Evolutionary conservation across 352 stramenopile species (phyloP), one percentile per base, ranked within the genome.

Genomic region (Aphanomyces stellatus): DNA sequence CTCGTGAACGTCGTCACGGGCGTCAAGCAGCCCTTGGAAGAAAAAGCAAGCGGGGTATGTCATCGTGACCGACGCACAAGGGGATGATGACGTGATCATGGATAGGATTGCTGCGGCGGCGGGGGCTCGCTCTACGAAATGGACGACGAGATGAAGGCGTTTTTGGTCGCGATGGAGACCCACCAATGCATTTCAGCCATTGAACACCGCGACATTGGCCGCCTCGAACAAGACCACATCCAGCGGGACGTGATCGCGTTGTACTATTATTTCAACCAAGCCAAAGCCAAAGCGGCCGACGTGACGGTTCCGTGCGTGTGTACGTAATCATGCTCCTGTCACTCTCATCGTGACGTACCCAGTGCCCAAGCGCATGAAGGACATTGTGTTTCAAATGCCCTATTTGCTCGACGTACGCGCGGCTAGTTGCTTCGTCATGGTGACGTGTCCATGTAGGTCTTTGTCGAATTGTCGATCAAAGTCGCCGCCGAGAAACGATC

Each of bases 351-450:
- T 30, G 17, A 64, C 65, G 19, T 63, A 11, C 22, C n/a, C 53
- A 88, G 82, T 92, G 53, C 81, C 90, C 6, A 64, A 72, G 51
- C 76, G 84, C 0, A 73, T 91, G 17, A 81, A 75, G 35, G 87
- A 88, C 62, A 76, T 92, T 37, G 61, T 91, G 33, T 72, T 89
- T 27, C 82, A 91, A 65, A 55, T 94, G 33, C 85, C 85, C 17
- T 93, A 88, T 66, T 70, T 93, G 1, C 72, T 91, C 37, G 81
- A 93, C 28, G 77, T 85, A 71, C n/a, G 34, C 33, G 34, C 27
- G n/a, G 28, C 24, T 13, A n/a, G 17, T 57, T 6, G 27, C 15
- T n/a, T 11, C 43, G 15, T 11, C 24, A 22, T 31, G 31, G 13
- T 51, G 22, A 22, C 0, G 25, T 40, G 51, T 17, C 13, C 6